A percentile compares a stretch with the other conserved stretches of the same genome.
Conservation (phyloP, 2,329 filamentous ascomycete species). For the Claviceps lovelessii region DNA sequence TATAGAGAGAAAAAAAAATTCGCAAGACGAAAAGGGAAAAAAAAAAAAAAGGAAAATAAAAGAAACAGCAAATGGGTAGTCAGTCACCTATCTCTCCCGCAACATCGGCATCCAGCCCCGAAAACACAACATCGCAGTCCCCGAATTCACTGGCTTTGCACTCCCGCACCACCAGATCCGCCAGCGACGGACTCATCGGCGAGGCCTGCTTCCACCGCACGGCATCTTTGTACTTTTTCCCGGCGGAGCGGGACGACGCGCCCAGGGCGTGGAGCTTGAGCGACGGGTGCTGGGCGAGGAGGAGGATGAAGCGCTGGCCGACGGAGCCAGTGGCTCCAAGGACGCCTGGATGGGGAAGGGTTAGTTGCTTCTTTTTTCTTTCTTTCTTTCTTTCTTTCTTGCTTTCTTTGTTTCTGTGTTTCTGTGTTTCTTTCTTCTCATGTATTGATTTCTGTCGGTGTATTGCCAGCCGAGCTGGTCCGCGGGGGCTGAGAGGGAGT, state of each 20-base stretch:
- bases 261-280: conserved; percentile 80
- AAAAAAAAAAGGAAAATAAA: neutral
- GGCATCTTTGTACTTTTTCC: conserved; percentile 89
- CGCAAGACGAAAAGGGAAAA: neutral
- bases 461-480: neutral
- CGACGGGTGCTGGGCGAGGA: conserved; percentile 75
- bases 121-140: conserved; percentile 89
- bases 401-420: neutral
- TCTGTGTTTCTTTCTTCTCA: neutral
- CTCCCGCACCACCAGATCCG: conserved; percentile 69
- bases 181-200: conserved; percentile 60
- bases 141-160: conserved; percentile 70
- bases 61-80: neutral
- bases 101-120: conserved; percentile 80
- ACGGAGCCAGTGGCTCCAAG: conserved; percentile 89
- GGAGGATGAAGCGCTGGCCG: conserved; percentile 86
- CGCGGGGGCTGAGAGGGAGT: neutral
- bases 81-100: conserved; percentile 72
- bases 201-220: conserved; percentile 87
- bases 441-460: no score
- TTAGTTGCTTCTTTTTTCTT: neutral
- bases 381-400: neutral
- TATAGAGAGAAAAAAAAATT: no score
- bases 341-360: conserved; percentile 37
- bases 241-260: conserved; percentile 75